Evolutionary conservation across 371 early-diverging fungal genomes (phyloP).

Genomic region (Phascolomyces articulosus): DNA sequence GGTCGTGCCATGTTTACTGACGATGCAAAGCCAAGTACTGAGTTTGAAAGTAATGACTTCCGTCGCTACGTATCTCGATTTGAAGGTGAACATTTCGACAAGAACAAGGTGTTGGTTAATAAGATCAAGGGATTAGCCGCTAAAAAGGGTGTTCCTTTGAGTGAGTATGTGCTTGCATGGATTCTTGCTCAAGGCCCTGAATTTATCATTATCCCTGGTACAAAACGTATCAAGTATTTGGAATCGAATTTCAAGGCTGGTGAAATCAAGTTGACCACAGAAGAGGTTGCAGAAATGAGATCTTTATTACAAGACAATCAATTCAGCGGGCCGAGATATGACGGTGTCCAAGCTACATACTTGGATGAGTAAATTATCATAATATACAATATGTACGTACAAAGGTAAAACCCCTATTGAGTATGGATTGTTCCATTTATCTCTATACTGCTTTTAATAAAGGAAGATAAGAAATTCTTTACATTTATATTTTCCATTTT

Average conservation of each 20-base stretch:
- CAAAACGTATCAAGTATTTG: constrained; percentile 51
- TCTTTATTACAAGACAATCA: too few species aligned
- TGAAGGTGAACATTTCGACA: constrained; percentile 46
- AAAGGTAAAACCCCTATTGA: too few species aligned
- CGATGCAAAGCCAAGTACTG: constrained; percentile 40
- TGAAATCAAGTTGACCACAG: constrained; percentile 36
- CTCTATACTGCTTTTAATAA: too few species aligned
- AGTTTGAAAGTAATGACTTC: constrained; percentile 48
- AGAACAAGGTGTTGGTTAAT: constrained; percentile 58
- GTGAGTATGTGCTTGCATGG: constrained; percentile 65
- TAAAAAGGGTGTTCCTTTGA: constrained; percentile 39
- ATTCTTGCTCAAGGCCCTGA: constrained; percentile 48
- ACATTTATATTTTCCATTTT: too few species aligned
- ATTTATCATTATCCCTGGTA: constrained; percentile 60
- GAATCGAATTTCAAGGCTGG: constrained; percentile 53
- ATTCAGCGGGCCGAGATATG: too few species aligned
- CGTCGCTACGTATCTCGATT: constrained; percentile 55
- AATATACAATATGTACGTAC: too few species aligned
- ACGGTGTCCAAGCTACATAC: too few species aligned
- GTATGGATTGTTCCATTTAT: too few species aligned
- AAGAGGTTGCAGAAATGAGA: constrained; percentile 46
- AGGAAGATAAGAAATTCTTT: too few species aligned
- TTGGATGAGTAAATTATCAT: too few species aligned
- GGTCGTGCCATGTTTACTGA: constrained; percentile 69
- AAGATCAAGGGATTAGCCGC: constrained; percentile 45